These are phyloP conservation scores for Dendrobium officinale DNA, from an alignment of 106 monocot species.

Conservation along the genomic window DNA sequence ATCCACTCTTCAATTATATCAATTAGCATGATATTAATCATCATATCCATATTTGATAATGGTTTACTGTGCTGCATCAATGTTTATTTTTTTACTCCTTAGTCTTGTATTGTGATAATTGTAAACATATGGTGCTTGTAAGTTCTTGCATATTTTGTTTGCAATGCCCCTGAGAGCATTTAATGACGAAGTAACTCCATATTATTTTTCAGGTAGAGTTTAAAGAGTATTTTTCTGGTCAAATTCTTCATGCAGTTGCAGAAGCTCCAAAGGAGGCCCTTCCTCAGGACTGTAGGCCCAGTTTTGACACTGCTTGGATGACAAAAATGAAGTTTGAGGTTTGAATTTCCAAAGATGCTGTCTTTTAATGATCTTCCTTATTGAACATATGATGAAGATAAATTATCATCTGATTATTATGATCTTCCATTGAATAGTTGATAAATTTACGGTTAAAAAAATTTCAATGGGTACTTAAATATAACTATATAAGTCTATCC, in stretches of 20 bases:
- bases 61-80: too few species aligned
- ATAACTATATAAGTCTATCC: not conserved
- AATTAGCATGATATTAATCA: too few species aligned
- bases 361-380: not conserved
- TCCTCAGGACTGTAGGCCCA: conserved; percentile 73
- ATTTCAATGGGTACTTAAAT: not conserved
- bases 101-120: not conserved
- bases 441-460: not conserved
- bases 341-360: not conserved
- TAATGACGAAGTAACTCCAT: not conserved
- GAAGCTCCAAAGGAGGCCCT: conserved; percentile 92
- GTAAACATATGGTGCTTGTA: not conserved
- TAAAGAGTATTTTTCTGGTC: conserved; percentile 79
- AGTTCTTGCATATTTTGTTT: not conserved
- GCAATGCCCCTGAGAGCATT: not conserved
- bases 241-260: conserved; percentile 44
- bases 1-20: too few species aligned
- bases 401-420: not conserved
- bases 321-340: conserved; percentile 76
- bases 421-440: not conserved
- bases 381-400: not conserved
- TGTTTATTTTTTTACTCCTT: not conserved
- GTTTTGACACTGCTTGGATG: conserved; percentile 64
- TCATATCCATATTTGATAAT: too few species aligned
- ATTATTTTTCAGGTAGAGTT: conserved; percentile 68